Base-by-base conservation (phyloP, 2,329 filamentous ascomycete species). In the Scytalidium sp. region DNA sequence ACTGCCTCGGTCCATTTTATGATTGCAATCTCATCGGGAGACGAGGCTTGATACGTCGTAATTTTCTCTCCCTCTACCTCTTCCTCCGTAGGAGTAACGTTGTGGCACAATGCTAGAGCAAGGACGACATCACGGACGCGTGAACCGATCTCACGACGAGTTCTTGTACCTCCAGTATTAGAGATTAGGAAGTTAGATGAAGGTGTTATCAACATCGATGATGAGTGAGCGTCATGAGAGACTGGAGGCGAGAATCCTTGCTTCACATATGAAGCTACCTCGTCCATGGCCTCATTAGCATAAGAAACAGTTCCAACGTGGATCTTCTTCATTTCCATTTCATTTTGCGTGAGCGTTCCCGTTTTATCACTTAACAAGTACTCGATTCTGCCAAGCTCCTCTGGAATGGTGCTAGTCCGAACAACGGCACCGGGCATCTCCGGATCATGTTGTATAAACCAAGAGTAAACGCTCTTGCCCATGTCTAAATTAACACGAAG, bases 291-390 rank as follows among this genome's bases (percentile, higher is more conserved):
- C 65, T 99, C 94, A 60, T 96, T 96, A 27, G 93, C 94, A 63
- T 99, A 99, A 1, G 93, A 97, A 1, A 97, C 94, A 9, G 94
- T 99, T 9, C 95, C 94, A 47, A 99, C 90, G 63, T 99, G 95
- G 5, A 99, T 93, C 70, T 99, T 99, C 66, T 95, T 96, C 79
- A 99, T 87, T 64, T 97, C 93, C 92, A 97, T 97, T 63, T 96
- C 90, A 63, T 99, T 99, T 60, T 97, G 91, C 0, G 94, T 99
- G 52, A 99, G 70, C 2, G 94, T 99, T n/a, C 94, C 94, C 1
- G 94, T 99, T 70, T 99, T 99, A 69, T 99, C 94, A 55, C 90
- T 97, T 23, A 99, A 77, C 2, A 99, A 76, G 66, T 99, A 99
- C 68, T 99, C 94, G 41, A 99, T 96, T 20, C 95, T 82, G 7